Percentiles rank a stretch among this genome's conserved stretches.
Conservation (phyloP, 129 eudicot species). For the Lactuca saligna region DNA sequence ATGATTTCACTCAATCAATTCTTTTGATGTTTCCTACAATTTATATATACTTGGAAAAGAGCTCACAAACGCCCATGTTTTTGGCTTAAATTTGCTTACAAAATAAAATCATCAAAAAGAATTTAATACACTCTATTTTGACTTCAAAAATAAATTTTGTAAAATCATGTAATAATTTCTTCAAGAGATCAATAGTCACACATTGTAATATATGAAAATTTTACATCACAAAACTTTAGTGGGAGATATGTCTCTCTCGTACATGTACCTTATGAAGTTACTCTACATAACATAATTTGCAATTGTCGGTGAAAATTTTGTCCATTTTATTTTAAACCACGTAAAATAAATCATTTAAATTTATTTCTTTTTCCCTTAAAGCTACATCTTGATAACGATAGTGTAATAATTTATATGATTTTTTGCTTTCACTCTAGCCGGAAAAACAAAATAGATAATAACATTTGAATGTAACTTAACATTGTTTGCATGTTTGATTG, state of each 20-base stretch:
- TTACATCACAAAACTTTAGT: conserved; percentile 16
- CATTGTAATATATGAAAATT: conserved; percentile 4
- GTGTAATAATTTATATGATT: too few species aligned
- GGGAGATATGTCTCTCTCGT: conserved; percentile 7
- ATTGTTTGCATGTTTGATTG: neutral
- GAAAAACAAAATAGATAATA: too few species aligned
- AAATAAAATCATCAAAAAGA: too few species aligned
- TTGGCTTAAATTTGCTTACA: too few species aligned
- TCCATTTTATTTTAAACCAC: neutral
- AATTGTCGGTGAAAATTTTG: conserved; percentile 13
- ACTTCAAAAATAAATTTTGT: too few species aligned
- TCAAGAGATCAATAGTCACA: neutral
- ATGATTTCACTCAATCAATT: too few species aligned
- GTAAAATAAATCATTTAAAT: too few species aligned
- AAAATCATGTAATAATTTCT: too few species aligned
- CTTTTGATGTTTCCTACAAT: too few species aligned
- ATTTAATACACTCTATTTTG: too few species aligned
- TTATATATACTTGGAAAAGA: too few species aligned
- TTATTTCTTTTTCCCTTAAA: neutral
- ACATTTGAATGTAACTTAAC: neutral
- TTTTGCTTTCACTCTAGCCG: neutral
- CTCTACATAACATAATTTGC: conserved; percentile 9
- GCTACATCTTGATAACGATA: neutral
- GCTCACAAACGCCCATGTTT: too few species aligned
- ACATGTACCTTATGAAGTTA: conserved; percentile 8